These are phyloP conservation scores for Fusarium beomiforme DNA, from an alignment of 2,329 filamentous ascomycete genomes.

Conservation along the genomic window DNA sequence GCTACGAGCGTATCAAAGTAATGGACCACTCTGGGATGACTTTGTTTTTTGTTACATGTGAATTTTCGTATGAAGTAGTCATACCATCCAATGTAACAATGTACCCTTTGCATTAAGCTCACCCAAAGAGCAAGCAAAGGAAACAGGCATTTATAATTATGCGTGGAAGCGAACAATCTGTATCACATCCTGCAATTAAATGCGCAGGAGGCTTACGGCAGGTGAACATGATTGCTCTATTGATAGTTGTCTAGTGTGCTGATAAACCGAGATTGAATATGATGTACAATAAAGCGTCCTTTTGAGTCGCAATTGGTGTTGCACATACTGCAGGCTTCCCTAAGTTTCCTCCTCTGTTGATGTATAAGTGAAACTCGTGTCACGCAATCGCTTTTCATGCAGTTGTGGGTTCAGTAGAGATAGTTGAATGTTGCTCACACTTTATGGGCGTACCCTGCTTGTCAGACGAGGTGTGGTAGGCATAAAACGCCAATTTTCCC, in stretches of 20 bases:
- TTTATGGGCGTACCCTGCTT: neutral
- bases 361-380: constrained; percentile 17
- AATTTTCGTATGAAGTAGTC: neutral
- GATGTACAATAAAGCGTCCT: neutral
- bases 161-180: constrained; percentile 17
- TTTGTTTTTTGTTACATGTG: neutral
- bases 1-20: neutral
- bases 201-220: neutral
- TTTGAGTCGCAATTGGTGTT: neutral
- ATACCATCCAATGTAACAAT: neutral
- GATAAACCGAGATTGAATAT: neutral
- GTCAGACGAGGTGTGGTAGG: neutral
- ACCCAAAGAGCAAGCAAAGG: neutral
- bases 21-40: neutral
- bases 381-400: constrained; percentile 11
- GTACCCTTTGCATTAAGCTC: neutral
- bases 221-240: neutral
- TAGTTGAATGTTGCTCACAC: neutral
- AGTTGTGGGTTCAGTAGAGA: neutral
- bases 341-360: neutral
- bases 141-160: neutral
- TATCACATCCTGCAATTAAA: neutral
- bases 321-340: constrained; percentile 10
- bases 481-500: neutral
- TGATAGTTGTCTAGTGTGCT: neutral